phyloP scores from a whole-genome alignment of 148 eudicot genomes.

The Nyssa sinensis region DNA sequence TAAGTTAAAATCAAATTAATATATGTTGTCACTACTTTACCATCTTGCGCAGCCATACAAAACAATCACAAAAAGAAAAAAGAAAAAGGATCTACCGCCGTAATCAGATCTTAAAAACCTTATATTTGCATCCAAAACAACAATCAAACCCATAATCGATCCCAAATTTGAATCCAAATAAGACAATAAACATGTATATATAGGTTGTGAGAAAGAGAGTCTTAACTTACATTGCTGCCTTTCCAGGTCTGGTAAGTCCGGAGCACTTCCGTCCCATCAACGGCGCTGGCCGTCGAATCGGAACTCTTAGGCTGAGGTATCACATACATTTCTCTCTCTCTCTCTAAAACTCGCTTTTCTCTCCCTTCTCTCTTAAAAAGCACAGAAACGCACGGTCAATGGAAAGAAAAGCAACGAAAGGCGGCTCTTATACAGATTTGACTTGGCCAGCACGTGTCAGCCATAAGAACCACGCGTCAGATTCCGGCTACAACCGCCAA shows the following conservation, averaged over 20 bases:
- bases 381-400: not conserved
- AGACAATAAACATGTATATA: not conserved
- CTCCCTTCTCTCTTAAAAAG: not conserved
- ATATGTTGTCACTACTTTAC: too few relatives aligned
- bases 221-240: conserved; percentile 41
- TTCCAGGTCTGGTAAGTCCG: conserved; percentile 44
- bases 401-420: conserved; percentile 11
- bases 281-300: conserved; percentile 11
- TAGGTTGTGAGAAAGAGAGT: not conserved
- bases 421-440: conserved; percentile 1
- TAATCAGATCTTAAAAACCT: conserved; percentile 9
- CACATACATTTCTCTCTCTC: conserved; percentile 33
- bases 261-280: conserved; percentile 11
- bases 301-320: conserved; percentile 25
- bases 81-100: too few relatives aligned
- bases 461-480: not conserved
- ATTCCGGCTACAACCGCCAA: not conserved
- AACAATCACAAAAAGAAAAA: too few relatives aligned
- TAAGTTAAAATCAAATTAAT: too few relatives aligned
- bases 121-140: not conserved
- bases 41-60: too few relatives aligned
- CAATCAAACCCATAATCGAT: not conserved
- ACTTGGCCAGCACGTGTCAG: not conserved
- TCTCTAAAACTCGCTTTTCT: conserved; percentile 12
- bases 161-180: not conserved